phyloP scores from a whole-genome alignment of 2,329 filamentous ascomycete genomes.

The Ophiostoma triangulosporum region DNA sequence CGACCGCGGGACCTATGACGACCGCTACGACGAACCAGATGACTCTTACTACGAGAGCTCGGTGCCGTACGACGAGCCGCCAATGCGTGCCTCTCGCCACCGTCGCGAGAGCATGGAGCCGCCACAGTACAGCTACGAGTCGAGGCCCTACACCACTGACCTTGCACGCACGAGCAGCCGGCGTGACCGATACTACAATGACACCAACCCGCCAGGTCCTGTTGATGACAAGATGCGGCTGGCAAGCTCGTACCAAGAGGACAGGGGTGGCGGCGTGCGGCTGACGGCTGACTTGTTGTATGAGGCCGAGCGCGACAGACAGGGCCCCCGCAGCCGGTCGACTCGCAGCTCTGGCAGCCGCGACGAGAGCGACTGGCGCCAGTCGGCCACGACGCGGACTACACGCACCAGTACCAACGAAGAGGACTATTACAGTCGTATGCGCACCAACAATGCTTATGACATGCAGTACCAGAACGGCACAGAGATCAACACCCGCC shows the following conservation, averaged over 20 bases:
- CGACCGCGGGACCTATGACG: slow-evolving; percentile 19
- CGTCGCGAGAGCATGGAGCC: slow-evolving; percentile 23
- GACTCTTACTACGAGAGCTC: slow-evolving; percentile 28
- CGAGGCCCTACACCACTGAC: slow-evolving; percentile 27
- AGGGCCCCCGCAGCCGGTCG: slow-evolving; percentile 37
- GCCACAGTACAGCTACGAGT: slow-evolving; percentile 23
- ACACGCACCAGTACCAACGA: slow-evolving; percentile 44
- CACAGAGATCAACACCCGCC: slow-evolving; percentile 43
- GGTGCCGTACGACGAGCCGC: slow-evolving; percentile 19
- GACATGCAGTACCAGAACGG: slow-evolving; percentile 46
- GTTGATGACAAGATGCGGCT: slow-evolving; percentile 29
- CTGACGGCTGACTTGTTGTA: slow-evolving; percentile 44
- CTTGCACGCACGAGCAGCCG: slow-evolving; percentile 20
- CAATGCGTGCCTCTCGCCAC: slow-evolving; percentile 10
- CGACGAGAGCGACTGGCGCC: slow-evolving; percentile 50
- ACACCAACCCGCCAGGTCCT: slow-evolving; percentile 20
- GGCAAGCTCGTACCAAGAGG: slow-evolving; percentile 39
- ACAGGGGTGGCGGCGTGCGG: slow-evolving; percentile 31
- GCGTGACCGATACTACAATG: slow-evolving; percentile 28
- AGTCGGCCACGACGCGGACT: slow-evolving; percentile 47
- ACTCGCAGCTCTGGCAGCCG: slow-evolving; percentile 46
- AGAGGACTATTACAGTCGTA: slow-evolving; percentile 49
- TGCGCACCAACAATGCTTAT: slow-evolving; percentile 23
- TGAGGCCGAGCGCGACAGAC: slow-evolving; percentile 33
- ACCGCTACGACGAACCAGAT: slow-evolving; percentile 21